phyloP scores from a whole-genome alignment of 495 filamentous ascomycete genomes.

The Penicillium cinerascens region DNA sequence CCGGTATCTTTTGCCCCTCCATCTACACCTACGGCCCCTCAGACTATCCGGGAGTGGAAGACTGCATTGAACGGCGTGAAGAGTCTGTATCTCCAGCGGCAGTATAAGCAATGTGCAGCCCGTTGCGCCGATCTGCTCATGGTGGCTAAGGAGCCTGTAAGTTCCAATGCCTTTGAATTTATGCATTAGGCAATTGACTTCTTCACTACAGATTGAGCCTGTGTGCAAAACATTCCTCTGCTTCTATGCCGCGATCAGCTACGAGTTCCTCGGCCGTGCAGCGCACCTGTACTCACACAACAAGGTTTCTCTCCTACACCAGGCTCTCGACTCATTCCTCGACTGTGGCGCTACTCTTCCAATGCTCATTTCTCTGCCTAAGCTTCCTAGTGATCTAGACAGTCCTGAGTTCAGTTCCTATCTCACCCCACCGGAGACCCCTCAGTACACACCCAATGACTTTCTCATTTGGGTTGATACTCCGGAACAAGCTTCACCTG shows the following conservation, averaged over 20 bases:
- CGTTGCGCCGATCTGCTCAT: conserved; percentile 30
- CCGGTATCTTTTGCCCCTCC: conserved; percentile 15
- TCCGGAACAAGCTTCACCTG: conserved; percentile 2
- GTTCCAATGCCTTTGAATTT: conserved; percentile 6
- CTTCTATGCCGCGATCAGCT: conserved; percentile 45
- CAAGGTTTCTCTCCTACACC: conserved; percentile 35
- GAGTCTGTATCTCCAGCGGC: conserved; percentile 33
- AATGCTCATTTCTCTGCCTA: conserved; percentile 6
- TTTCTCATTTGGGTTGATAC: not conserved
- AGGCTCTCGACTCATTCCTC: conserved; percentile 31
- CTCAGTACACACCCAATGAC: not conserved
- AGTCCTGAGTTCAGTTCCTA: not conserved
- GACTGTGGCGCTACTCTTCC: conserved; percentile 24
- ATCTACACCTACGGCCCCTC: conserved; percentile 7
- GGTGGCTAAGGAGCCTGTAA: conserved; percentile 24
- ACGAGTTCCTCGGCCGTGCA: conserved; percentile 39
- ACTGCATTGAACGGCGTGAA: conserved; percentile 31
- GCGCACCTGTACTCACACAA: conserved; percentile 41
- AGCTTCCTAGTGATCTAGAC: not conserved
- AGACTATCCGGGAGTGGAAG: conserved; percentile 33
- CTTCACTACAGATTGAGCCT: conserved; percentile 31
- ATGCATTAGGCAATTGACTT: not conserved
- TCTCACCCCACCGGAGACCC: not conserved
- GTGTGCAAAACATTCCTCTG: conserved; percentile 39
- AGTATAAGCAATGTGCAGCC: conserved; percentile 47